Base-by-base conservation (phyloP, 2,329 filamentous ascomycete species). In the Amesomyces nigricolor region DNA sequence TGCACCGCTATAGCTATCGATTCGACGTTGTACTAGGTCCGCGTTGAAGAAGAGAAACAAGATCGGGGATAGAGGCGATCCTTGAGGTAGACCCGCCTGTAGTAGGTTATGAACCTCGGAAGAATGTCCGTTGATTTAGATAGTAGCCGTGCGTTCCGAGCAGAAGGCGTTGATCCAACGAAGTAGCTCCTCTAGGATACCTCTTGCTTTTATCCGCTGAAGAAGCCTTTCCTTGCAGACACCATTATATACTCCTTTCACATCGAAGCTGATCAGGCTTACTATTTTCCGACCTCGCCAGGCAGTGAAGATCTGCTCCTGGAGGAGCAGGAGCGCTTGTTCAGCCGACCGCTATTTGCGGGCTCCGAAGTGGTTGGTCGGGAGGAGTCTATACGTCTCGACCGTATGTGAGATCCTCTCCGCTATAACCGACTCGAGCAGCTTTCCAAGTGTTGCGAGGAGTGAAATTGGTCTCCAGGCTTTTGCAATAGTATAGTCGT, bases 31-130 rank as follows among this genome's bases (percentile, higher is more conserved):
- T 8, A 73, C 65, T 11, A 73, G 64, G 54, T 72, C 66, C 53
- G 67, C 66, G 51, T 73, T 73, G 60, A 70, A 71, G 62, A 70
- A 70, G 26, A 64, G 54, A 42, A 64, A 64, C 17, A 63, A 7
- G 22, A 58, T 52, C n/a, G 51, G 51, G 32, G 47, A 54, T 5
- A 57, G 29, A 11, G 51, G 55, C 5, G 51, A 58, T 7, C 55
- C 51, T 48, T 58, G 42, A 7, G 32, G 51, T 9, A 57, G 40
- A n/a, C 54, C 46, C 8, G 45, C 54, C 39, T 53, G 35, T 22
- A 29, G 56, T 8, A 58, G 43, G 5, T 38, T n/a, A 37, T 39
- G 35, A 1, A 22, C 13, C 35, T 58, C 47, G 1, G 37, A 16
- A 5, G 47, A n/a, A 29, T 47, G 35, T 7, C 51, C 43, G 48